These are phyloP conservation scores for Drosera capensis DNA, from an alignment of 148 eudicot species.

Conservation along the genomic window DNA sequence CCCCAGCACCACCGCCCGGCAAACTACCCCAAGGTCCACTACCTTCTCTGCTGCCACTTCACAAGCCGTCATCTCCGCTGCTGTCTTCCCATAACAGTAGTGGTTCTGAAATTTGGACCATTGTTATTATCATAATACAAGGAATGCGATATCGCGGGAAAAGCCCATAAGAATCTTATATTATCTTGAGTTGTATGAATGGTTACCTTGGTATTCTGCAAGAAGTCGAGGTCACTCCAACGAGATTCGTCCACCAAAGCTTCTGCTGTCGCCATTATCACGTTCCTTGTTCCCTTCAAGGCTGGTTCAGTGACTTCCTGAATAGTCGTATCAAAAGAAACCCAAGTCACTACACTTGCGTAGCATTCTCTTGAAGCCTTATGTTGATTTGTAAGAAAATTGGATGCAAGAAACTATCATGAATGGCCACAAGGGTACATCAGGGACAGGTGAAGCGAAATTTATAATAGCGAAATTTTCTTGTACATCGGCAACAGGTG, in stretches of 20 bases:
- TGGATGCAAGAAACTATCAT: neutral
- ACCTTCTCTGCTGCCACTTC: slow-evolving; percentile 57
- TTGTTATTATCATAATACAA: too few species aligned
- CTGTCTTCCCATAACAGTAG: slow-evolving; percentile 50
- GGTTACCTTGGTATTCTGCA: slow-evolving; percentile 73
- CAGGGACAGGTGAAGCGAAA: neutral
- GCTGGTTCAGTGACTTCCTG: slow-evolving; percentile 98
- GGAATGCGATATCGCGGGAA: too few species aligned
- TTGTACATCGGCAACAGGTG: slow-evolving; percentile 90
- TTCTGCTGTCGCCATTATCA: slow-evolving; percentile 64
- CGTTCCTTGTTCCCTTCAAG: slow-evolving; percentile 64
- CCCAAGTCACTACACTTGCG: slow-evolving; percentile 16
- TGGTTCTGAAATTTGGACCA: neutral
- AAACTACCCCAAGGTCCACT: slow-evolving; percentile 60
- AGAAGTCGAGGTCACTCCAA: slow-evolving; percentile 97
- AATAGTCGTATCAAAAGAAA: too few species aligned
- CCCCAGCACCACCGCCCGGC: slow-evolving; percentile 78
- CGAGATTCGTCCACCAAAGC: slow-evolving; percentile 72
- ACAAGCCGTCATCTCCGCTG: slow-evolving; percentile 78
- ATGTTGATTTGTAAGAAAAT: neutral
- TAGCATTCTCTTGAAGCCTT: neutral
- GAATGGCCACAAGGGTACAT: neutral
- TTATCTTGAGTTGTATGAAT: too few species aligned
- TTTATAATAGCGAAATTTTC: slow-evolving; percentile 34
- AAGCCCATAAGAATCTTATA: too few species aligned